These are phyloP conservation scores for Apiospora arundinis DNA, from an alignment of 2,329 filamentous ascomycete genomes.

Conservation along the genomic window DNA sequence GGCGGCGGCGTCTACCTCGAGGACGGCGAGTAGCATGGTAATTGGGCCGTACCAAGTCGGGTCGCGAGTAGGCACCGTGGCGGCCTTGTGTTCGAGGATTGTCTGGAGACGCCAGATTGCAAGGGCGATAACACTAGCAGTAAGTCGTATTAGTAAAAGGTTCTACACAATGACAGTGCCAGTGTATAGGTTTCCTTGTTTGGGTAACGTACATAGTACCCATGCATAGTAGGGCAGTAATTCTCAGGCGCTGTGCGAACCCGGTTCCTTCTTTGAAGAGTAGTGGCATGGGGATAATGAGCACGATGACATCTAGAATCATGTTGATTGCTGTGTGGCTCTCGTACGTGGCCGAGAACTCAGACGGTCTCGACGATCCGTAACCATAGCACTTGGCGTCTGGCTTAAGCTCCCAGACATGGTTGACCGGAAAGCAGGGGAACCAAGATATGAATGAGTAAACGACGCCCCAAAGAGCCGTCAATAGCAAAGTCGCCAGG, in stretches of 20 bases:
- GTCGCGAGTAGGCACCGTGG: conserved; percentile 41
- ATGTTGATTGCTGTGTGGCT: conserved; percentile 44
- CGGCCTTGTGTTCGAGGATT: conserved; percentile 38
- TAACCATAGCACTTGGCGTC: conserved; percentile 38
- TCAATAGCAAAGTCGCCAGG: conserved; percentile 34
- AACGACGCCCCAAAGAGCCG: conserved; percentile 38
- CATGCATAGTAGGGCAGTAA: conserved; percentile 39
- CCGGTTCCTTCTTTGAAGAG: conserved; percentile 36
- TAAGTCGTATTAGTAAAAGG: not conserved
- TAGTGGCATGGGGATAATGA: conserved; percentile 42
- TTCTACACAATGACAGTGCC: not conserved
- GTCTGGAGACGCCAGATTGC: conserved; percentile 41
- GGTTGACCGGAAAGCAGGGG: conserved; percentile 35
- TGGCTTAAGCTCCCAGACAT: conserved; percentile 31
- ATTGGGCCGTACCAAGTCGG: conserved; percentile 43
- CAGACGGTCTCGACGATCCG: conserved; percentile 33
- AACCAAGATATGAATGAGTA: conserved; percentile 42
- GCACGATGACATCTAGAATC: conserved; percentile 40
- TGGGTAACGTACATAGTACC: conserved; percentile 37
- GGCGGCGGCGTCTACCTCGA: conserved; percentile 36
- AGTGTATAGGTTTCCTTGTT: not conserved
- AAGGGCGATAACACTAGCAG: conserved; percentile 35
- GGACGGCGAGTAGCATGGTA: conserved; percentile 34
- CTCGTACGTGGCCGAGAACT: conserved; percentile 41
- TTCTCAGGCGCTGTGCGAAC: conserved; percentile 33